Conservation (phyloP, 805 yeast species). For the Ogataea zsoltii region DNA sequence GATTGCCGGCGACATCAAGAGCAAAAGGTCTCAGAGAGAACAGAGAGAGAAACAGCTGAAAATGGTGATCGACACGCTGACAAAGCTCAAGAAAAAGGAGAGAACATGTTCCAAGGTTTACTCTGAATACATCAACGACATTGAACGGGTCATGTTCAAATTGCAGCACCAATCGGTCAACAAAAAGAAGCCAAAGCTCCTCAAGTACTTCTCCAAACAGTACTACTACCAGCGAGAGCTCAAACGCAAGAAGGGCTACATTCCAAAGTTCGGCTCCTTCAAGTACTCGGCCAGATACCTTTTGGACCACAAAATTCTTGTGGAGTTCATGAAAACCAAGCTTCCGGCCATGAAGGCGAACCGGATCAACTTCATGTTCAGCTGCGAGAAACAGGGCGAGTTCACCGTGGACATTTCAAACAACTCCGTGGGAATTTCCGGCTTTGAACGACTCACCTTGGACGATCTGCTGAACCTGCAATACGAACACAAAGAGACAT, state of each 20-base stretch:
- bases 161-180: conserved; percentile 47
- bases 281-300: conserved; percentile 75
- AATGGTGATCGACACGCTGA: conserved; percentile 42
- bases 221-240: conserved; percentile 73
- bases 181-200: conserved; percentile 39
- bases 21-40: conserved; percentile 44
- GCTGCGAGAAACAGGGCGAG: conserved; percentile 70
- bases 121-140: conserved; percentile 46
- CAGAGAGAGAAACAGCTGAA: conserved; percentile 42
- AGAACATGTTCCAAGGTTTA: conserved; percentile 45
- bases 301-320: conserved; percentile 67
- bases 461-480: conserved; percentile 74
- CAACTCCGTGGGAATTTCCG: conserved; percentile 35
- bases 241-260: conserved; percentile 61
- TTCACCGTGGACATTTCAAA: conserved; percentile 75
- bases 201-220: conserved; percentile 63
- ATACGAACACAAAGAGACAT: conserved; percentile 58
- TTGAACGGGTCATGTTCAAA: conserved; percentile 44
- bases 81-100: conserved; percentile 46
- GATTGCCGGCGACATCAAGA: conserved; percentile 74
- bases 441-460: conserved; percentile 57
- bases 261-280: conserved; percentile 76
- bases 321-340: conserved; percentile 41
- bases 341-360: conserved; percentile 50
- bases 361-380: conserved; percentile 71